Percentiles rank a stretch among this genome's conserved stretches.
phyloP scores from a whole-genome alignment of 495 filamentous ascomycete genomes.

The Aspergillus cavernicola region DNA sequence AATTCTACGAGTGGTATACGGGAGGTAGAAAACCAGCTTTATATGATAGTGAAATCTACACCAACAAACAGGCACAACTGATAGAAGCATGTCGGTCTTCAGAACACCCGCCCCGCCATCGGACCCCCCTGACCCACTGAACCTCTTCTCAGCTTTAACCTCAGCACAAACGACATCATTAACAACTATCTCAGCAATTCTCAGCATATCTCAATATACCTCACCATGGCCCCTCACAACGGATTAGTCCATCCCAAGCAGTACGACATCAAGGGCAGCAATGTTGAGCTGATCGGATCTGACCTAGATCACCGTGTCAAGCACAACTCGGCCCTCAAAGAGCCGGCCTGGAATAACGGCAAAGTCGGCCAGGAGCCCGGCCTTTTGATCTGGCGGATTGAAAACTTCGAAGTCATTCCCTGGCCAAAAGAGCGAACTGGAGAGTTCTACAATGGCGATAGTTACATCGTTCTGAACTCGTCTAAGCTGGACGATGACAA shows the following conservation, averaged over 20 bases:
- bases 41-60: too few species aligned
- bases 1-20: too few species aligned
- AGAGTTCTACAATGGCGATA: conserved; percentile 60
- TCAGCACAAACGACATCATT: too few species aligned
- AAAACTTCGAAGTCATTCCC: conserved; percentile 57
- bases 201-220: too few species aligned
- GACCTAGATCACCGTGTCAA: conserved; percentile 61
- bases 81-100: too few species aligned
- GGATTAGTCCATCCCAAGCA: conserved; percentile 55
- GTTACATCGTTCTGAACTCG: conserved; percentile 57
- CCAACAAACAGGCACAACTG: too few species aligned
- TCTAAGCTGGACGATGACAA: conserved; percentile 50
- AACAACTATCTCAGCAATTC: too few species aligned
- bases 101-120: too few species aligned
- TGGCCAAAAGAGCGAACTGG: conserved; percentile 52
- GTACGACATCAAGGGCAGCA: conserved; percentile 60
- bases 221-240: conserved; percentile 52
- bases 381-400: conserved; percentile 57
- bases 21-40: too few species aligned
- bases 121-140: too few species aligned
- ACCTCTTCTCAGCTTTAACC: too few species aligned
- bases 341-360: conserved; percentile 59
- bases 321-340: conserved; percentile 55
- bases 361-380: conserved; percentile 44
- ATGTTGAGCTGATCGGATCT: conserved; percentile 57